Evolutionary conservation across 331 rosid species (phyloP).

Genomic region (Malus hybrid): DNA sequence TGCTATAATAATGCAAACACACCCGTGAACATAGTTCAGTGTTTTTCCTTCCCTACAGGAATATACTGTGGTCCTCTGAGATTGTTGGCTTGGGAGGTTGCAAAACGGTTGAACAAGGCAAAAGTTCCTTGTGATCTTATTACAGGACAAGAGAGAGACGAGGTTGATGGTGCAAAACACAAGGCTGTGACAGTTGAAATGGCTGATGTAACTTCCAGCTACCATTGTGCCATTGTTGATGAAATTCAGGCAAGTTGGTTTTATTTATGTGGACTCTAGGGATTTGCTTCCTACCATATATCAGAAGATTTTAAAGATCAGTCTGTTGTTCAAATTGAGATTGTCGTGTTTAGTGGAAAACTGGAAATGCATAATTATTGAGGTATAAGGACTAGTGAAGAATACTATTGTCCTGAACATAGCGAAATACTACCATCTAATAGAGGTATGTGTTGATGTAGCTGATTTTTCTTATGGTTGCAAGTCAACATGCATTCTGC

Average conservation of each 20-base stretch:
- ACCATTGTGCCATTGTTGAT: slow-evolving; percentile 75
- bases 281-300: slow-evolving; percentile 10
- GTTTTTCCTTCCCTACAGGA: slow-evolving; percentile 41
- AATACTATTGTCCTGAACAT: background rate
- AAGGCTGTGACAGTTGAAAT: slow-evolving; percentile 93
- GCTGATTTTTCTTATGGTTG: background rate
- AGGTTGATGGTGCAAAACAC: slow-evolving; percentile 81
- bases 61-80: slow-evolving; percentile 93
- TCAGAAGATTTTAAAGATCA: background rate
- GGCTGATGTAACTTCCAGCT: slow-evolving; percentile 66
- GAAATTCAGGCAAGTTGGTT: slow-evolving; percentile 79
- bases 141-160: slow-evolving; percentile 90
- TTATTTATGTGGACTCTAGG: slow-evolving; percentile 8
- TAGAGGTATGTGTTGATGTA: background rate
- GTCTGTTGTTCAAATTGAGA: slow-evolving; percentile 5
- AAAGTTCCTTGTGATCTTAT: slow-evolving; percentile 80
- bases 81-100: slow-evolving; percentile 97
- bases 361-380: background rate
- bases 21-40: background rate
- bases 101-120: slow-evolving; percentile 86
- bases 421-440: background rate
- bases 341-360: background rate
- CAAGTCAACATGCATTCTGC: background rate
- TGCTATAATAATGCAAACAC: slow-evolving; percentile 5
- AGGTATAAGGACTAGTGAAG: background rate